These are phyloP conservation scores for Myriosclerotinia duriaeana DNA, from an alignment of 2,329 filamentous ascomycete species.

Conservation along the genomic window DNA sequence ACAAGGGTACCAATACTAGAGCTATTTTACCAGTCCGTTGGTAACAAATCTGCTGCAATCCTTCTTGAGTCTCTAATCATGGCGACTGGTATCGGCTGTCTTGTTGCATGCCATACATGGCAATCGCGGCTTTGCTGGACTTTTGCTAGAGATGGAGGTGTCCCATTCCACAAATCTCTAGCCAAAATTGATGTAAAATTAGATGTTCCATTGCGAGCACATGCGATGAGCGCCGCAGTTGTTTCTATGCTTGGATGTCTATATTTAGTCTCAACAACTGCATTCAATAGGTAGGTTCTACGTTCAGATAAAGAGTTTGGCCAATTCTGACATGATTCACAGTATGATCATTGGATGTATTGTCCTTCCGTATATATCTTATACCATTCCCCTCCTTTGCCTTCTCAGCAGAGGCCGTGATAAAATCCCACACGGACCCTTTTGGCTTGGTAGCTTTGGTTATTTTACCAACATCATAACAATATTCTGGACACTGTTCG, in stretches of 20 bases:
- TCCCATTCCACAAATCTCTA: constrained; percentile 15
- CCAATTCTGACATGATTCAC: neutral
- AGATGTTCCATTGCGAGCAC: constrained; percentile 24
- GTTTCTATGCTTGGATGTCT: constrained; percentile 18
- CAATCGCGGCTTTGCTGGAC: constrained; percentile 24
- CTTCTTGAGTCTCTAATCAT: constrained; percentile 20
- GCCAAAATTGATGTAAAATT: constrained; percentile 16
- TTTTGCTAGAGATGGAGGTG: constrained; percentile 24
- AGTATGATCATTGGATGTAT: constrained; percentile 24
- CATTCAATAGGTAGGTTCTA: constrained; percentile 18
- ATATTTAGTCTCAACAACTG: constrained; percentile 20
- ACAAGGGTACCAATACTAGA: constrained; percentile 19
- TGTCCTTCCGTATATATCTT: constrained; percentile 21
- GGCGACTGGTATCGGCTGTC: constrained; percentile 17
- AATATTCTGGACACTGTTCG: constrained; percentile 55
- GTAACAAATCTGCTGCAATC: constrained; percentile 8
- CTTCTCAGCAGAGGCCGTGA: constrained; percentile 44
- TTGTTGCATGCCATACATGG: constrained; percentile 18
- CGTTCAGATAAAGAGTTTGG: neutral
- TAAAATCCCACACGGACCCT: constrained; percentile 58
- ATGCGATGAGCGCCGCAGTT: constrained; percentile 12
- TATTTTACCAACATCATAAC: constrained; percentile 60
- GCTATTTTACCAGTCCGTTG: constrained; percentile 14
- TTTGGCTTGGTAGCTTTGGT: constrained; percentile 57
- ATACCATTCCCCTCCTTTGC: constrained; percentile 32